Evolutionary conservation across 176 grass and related monocot genomes (phyloP), one percentile per base, ranked within the genome.

Genomic region (Tillandsia leiboldiana): DNA sequence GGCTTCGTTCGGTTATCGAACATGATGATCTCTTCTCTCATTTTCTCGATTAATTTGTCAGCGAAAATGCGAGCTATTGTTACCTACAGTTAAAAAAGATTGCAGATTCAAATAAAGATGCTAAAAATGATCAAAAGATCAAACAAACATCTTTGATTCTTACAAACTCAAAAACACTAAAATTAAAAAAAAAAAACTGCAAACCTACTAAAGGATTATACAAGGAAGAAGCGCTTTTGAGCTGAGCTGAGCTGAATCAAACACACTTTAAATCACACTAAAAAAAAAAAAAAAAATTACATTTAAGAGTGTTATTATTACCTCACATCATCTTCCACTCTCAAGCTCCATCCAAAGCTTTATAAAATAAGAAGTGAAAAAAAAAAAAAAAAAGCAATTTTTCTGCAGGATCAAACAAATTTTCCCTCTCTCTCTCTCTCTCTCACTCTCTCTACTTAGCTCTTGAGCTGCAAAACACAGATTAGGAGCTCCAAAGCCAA

Each of bases 11-110:
- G 81, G 65, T 92, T 87, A 76, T 99, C 90, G 70, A 92, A 99
- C 67, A 87, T 86, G n/a, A 87, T 86, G 13, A 93, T 90, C 33
- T 99, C 89, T 66, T 99, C 89, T 72, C 83, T 99, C 94, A 99
- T 99, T 54, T 82, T 87, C 1, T 58, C 26, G 62, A 51, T 69
- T 52, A 26, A 73, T 65, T 49, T 53, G 24, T 24, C 24, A 24
- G 1, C 23, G 15, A 65, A 82, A 66, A 78, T 49, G 42, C 3
- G 11, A 42, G 24, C 12, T 70, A 5, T 3, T 74, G 18, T 68
- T 26, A 70, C 29, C 86, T 88, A 71, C 84, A 76, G 22, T 5
- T 6, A 10, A 61, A 8, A 61, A 56, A 57, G 53, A 12, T 57
- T 57, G 13, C 12, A 57, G 53, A 57, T 15, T 15, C 53, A 57